Percentiles rank a stretch among this genome's conserved stretches.
Evolutionary conservation across 163 green algal genomes (phyloP).

Genomic region (Chlamydomonas reinhardtii): DNA sequence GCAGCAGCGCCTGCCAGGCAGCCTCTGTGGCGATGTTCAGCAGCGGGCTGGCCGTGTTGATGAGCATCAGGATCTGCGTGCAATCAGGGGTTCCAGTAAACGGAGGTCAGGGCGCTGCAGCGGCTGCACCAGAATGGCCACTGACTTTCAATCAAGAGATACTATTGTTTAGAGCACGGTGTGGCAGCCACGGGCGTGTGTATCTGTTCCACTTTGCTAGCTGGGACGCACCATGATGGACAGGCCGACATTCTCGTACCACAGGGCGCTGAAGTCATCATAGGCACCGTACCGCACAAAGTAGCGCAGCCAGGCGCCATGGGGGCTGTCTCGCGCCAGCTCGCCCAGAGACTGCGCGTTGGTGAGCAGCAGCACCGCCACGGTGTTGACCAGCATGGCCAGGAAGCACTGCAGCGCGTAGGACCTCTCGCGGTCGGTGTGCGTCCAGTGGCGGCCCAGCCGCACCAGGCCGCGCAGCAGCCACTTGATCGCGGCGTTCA

Average conservation of each 20-base stretch:
- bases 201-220: too few species aligned
- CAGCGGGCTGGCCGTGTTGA: conserved; percentile 24
- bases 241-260: conserved; percentile 67
- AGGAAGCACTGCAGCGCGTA: conserved; percentile 56
- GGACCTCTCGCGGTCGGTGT: conserved; percentile 54
- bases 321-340: background rate
- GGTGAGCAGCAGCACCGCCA: conserved; percentile 65
- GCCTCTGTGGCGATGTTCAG: background rate
- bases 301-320: conserved; percentile 12
- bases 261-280: conserved; percentile 59
- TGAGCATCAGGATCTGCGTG: conserved; percentile 36
- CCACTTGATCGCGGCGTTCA: conserved; percentile 44
- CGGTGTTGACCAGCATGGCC: conserved; percentile 41
- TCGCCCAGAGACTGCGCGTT: conserved; percentile 43
- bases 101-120: too few species aligned
- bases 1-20: background rate
- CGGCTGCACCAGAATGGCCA: too few species aligned
- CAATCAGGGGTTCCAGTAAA: background rate
- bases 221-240: conserved; percentile 56
- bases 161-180: too few species aligned
- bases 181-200: too few species aligned
- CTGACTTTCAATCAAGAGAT: too few species aligned
- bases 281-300: conserved; percentile 60
- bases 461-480: conserved; percentile 50
- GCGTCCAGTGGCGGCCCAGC: conserved; percentile 64